A percentile compares a stretch with the other conserved stretches of the same genome.
These are phyloP conservation scores for Dendrocalamus sinicus DNA, from an alignment of 176 grass and related monocot genomes.

Conservation along the genomic window DNA sequence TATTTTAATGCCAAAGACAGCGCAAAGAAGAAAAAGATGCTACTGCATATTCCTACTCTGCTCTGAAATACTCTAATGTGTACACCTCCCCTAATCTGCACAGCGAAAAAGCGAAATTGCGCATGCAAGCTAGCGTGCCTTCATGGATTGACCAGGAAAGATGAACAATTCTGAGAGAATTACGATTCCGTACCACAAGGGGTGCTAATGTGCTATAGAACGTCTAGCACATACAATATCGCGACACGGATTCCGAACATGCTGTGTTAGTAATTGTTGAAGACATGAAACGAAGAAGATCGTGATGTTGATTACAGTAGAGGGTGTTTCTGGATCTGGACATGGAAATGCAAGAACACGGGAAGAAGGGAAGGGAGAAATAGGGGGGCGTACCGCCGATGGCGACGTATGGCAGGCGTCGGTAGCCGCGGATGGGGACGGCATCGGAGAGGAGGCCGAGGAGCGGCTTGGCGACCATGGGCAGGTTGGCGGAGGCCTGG, in stretches of 20 bases:
- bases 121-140: not conserved
- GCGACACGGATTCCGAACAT: not conserved
- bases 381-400: conserved; percentile 63
- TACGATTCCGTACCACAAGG: not conserved
- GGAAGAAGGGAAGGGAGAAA: not conserved
- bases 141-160: not conserved
- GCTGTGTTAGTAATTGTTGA: not conserved
- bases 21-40: conserved; percentile 16
- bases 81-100: not conserved
- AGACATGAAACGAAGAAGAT: not conserved
- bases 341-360: conserved; percentile 31
- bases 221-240: not conserved
- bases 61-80: too few relatives aligned
- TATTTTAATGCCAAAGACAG: conserved; percentile 11
- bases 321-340: conserved; percentile 29
- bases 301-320: not conserved
- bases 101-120: not conserved
- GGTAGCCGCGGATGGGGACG: conserved; percentile 68
- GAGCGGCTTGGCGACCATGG: conserved; percentile 95
- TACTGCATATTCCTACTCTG: not conserved
- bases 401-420: conserved; percentile 89
- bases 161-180: not conserved
- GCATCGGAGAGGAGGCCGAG: conserved; percentile 85
- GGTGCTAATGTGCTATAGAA: not conserved
- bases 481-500: conserved; percentile 82